A percentile compares a stretch with the other conserved stretches of the same genome.
phyloP scores from a whole-genome alignment of 495 filamentous ascomycete species.

The Massariosphaeria phaeospora region DNA sequence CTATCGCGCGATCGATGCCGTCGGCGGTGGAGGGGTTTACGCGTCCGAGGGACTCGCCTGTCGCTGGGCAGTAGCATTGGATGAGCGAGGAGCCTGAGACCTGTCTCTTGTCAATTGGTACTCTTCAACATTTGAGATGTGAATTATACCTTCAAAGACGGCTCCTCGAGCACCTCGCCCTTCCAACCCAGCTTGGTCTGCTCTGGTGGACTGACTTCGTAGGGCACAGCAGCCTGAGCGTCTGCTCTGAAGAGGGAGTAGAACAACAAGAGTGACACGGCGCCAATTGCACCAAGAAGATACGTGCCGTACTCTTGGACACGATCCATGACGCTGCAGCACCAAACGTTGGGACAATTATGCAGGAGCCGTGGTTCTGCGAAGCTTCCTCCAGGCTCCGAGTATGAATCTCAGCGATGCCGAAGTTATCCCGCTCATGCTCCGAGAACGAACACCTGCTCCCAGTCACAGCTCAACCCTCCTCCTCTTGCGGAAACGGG shows the following conservation, averaged over 20 bases:
- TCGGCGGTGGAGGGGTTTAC: slow-evolving; percentile 72
- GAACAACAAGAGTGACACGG: not conserved
- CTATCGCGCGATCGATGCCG: slow-evolving; percentile 76
- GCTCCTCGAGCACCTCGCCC: slow-evolving; percentile 59
- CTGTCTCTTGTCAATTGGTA: slow-evolving; percentile 31
- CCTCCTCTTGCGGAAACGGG: no score
- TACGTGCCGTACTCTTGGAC: slow-evolving; percentile 4
- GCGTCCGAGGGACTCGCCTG: slow-evolving; percentile 73
- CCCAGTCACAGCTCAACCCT: no score
- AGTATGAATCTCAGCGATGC: no score
- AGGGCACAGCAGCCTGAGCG: slow-evolving; percentile 51
- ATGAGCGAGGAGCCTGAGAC: slow-evolving; percentile 55
- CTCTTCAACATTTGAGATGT: not conserved
- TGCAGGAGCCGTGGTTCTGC: no score
- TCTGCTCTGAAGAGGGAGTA: slow-evolving; percentile 20
- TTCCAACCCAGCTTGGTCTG: slow-evolving; percentile 53
- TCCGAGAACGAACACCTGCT: no score
- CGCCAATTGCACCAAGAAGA: slow-evolving; percentile 5
- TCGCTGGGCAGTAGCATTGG: slow-evolving; percentile 87
- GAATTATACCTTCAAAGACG: slow-evolving; percentile 43
- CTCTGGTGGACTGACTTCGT: slow-evolving; percentile 55
- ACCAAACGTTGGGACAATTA: no score
- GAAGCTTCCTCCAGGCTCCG: no score
- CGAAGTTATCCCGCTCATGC: no score
- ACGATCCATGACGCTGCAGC: slow-evolving; percentile 26